These are phyloP conservation scores for Scedosporium minutisporum DNA, from an alignment of 2,329 filamentous ascomycete genomes.

Conservation along the genomic window DNA sequence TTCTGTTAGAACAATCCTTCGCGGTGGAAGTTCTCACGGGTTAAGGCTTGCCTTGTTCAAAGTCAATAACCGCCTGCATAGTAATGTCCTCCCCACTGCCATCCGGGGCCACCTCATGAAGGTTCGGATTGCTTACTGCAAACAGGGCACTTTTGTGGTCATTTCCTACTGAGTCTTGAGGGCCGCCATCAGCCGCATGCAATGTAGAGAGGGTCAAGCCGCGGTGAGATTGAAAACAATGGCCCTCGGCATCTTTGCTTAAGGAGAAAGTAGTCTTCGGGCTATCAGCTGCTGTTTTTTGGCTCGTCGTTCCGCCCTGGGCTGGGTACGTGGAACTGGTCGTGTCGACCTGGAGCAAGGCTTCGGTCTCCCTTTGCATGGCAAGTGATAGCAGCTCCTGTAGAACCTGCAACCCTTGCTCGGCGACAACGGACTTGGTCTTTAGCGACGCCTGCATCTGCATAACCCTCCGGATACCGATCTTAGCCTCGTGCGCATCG, in stretches of 20 bases:
- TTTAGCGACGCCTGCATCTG: constrained; percentile 13
- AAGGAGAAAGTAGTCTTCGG: too few relatives aligned
- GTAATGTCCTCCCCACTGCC: not conserved
- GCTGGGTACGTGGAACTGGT: too few relatives aligned
- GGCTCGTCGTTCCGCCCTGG: too few relatives aligned
- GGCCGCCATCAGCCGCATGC: too few relatives aligned
- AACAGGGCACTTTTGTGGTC: too few relatives aligned
- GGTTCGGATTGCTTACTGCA: too few relatives aligned
- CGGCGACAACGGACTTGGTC: constrained; percentile 13
- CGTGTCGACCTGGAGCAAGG: constrained; percentile 11
- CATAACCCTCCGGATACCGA: constrained; percentile 15
- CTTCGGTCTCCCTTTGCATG: constrained; percentile 14
- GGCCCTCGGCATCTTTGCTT: too few relatives aligned
- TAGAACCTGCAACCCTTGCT: constrained; percentile 14
- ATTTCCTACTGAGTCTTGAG: too few relatives aligned
- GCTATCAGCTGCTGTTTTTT: too few relatives aligned
- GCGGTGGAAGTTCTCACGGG: not conserved
- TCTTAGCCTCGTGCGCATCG: constrained; percentile 12
- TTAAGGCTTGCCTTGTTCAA: not conserved
- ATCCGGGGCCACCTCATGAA: not conserved
- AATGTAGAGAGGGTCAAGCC: too few relatives aligned
- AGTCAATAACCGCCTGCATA: not conserved
- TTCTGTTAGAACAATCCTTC: not conserved
- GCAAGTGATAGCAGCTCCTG: constrained; percentile 13
- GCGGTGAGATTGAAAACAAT: too few relatives aligned